Evolutionary conservation across 176 grass and related monocot genomes (phyloP), one percentile per base, ranked within the genome.

Genomic region (Triticum timopheevii): DNA sequence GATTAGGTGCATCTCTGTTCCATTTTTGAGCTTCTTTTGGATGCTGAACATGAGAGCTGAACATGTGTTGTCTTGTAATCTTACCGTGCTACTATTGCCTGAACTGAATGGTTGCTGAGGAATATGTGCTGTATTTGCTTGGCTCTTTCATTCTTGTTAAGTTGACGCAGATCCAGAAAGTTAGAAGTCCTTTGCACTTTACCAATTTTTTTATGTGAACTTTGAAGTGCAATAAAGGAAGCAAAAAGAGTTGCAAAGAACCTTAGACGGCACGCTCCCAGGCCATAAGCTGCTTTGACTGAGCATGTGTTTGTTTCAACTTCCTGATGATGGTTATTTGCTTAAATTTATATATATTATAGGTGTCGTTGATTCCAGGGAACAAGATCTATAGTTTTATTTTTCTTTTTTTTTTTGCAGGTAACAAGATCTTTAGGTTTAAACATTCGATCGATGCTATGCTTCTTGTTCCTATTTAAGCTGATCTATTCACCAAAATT

Each of bases 51-150:
- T 12, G 2, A n/a, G n/a, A n/a, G n/a, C 38, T 68, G 61, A 19
- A 66, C 17, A 44, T 12, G 2, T 25, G 52, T 56, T 13, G 36
- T 50, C 65, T 68, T 49, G 59, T 56, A 34, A 8, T 61, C 20
- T 5, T 70, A 61, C 22, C 47, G n/a, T n/a, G n/a, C 27, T 17
- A 47, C 20, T 81, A 20, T 80, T 36, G 81, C 76, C 7, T 75
- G 73, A 34, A 19, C 4, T 56, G n/a, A 1, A 13, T 56, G 13
- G 3, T 10, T 79, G 50, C 45, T 6, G 36, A 34, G 77, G 77
- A 40, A 77, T 77, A n/a, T 70, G 33, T 20, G 10, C 70, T 84
- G 76, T 27, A 63, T 63, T 22, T 84, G 22, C 61, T 42, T 69
- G 61, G 28, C 49, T 45, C 54, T 70, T 65, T 38, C 70, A 4